phyloP scores from a whole-genome alignment of 306 rosid species.

The Sechiopsis laciniata region DNA sequence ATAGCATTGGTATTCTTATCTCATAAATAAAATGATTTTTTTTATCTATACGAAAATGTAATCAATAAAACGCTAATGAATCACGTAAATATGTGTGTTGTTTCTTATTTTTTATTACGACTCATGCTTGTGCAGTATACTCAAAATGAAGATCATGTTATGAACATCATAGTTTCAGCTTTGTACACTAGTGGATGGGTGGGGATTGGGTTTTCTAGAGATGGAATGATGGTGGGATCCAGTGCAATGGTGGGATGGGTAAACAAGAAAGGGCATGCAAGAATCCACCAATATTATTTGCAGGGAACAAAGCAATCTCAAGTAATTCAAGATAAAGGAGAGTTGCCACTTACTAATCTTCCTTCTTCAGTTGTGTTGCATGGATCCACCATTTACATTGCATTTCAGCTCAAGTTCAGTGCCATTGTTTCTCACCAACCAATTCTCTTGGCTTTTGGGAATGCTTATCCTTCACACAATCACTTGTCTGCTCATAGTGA shows the following conservation, averaged over 20 bases:
- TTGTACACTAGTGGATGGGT: slow-evolving; percentile 95
- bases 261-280: slow-evolving; percentile 73
- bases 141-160: slow-evolving; percentile 48
- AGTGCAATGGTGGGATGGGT: slow-evolving; percentile 98
- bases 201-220: slow-evolving; percentile 82
- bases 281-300: slow-evolving; percentile 69
- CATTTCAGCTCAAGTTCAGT: slow-evolving; percentile 70
- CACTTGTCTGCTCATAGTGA: slow-evolving; percentile 58
- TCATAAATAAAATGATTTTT: too few species aligned
- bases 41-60: too few species aligned
- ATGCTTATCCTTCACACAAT: slow-evolving; percentile 46
- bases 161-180: slow-evolving; percentile 74
- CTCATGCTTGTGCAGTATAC: slow-evolving; percentile 46
- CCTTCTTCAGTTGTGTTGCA: slow-evolving; percentile 78
- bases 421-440: slow-evolving; percentile 59
- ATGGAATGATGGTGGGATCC: slow-evolving; percentile 89
- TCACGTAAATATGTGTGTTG: too few species aligned
- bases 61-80: too few species aligned
- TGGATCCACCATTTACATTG: slow-evolving; percentile 80
- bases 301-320: slow-evolving; percentile 59
- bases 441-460: slow-evolving; percentile 67
- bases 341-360: slow-evolving; percentile 74
- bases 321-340: slow-evolving; percentile 78
- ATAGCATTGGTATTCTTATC: too few species aligned
- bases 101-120: too few species aligned